Conservation (phyloP, 768 basidiomycete species). For the Cytidiella melzeri region DNA sequence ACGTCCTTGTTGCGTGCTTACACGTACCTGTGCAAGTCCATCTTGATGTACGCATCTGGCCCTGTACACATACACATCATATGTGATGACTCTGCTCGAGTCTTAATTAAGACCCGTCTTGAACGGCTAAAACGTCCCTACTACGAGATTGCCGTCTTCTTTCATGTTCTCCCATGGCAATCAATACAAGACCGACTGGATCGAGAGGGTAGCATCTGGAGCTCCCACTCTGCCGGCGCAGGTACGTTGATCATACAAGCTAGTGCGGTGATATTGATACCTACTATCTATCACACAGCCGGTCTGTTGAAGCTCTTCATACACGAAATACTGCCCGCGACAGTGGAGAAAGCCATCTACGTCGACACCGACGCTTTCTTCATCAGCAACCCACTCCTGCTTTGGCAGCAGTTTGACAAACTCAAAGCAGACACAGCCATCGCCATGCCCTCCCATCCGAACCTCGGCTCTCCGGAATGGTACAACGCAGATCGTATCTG, state of each 20-base stretch:
- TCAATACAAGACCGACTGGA: constrained; percentile 37
- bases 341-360: constrained; percentile 40
- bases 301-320: constrained; percentile 50
- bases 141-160: constrained; percentile 33
- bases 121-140: constrained; percentile 33
- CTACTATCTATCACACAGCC: constrained; percentile 26
- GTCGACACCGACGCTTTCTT: constrained; percentile 49
- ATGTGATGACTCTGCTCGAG: constrained; percentile 38
- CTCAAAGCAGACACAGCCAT: constrained; percentile 32
- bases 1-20: neutral
- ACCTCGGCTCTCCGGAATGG: constrained; percentile 35
- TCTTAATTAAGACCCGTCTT: constrained; percentile 33
- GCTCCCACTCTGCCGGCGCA: constrained; percentile 42
- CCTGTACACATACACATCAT: constrained; percentile 24
- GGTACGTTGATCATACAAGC: constrained; percentile 28
- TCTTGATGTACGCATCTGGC: constrained; percentile 17
- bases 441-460: constrained; percentile 40
- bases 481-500: constrained; percentile 41
- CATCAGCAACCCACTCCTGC: constrained; percentile 38
- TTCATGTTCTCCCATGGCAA: constrained; percentile 36
- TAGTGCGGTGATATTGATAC: neutral
- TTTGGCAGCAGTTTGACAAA: constrained; percentile 37
- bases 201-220: constrained; percentile 39
- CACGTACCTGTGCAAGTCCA: constrained; percentile 16
- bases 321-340: constrained; percentile 41